Evolutionary conservation across 108 stramenopile genomes (phyloP).

Genomic region (Cylindrotheca closterium): DNA sequence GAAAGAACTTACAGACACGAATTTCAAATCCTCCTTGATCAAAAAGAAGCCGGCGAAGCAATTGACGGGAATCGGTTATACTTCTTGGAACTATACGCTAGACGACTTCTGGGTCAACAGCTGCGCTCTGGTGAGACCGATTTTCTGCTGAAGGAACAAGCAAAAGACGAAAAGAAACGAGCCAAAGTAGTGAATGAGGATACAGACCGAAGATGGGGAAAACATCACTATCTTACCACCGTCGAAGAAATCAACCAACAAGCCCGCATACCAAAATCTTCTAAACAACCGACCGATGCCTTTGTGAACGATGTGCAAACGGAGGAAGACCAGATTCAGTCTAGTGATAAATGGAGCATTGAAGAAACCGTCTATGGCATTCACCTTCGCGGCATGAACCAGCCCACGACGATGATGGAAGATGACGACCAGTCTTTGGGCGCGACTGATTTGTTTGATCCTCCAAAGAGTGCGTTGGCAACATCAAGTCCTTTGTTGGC

Average conservation of each 20-base stretch:
- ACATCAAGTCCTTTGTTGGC: constrained; percentile 3
- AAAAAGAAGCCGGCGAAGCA: neutral
- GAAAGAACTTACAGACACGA: neutral
- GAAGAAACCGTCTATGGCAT: too few species aligned
- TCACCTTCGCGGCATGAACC: constrained; percentile 9
- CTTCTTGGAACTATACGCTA: neutral
- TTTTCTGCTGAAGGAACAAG: neutral
- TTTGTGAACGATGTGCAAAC: too few species aligned
- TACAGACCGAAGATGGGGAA: too few species aligned
- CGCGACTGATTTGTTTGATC: constrained; percentile 8
- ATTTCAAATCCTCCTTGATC: neutral
- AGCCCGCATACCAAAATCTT: too few species aligned
- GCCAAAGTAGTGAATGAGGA: too few species aligned
- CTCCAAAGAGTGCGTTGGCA: neutral
- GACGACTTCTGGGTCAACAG: neutral
- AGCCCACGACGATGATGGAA: neutral
- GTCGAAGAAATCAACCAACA: too few species aligned
- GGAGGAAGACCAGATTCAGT: too few species aligned
- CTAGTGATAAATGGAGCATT: too few species aligned
- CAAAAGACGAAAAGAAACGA: too few species aligned
- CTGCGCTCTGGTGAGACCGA: neutral
- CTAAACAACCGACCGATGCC: too few species aligned
- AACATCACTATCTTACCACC: too few species aligned
- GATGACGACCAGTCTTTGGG: constrained; percentile 1
- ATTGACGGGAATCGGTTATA: neutral